Conservation (phyloP, 208 protist species). For the Leishmania guyanensis region DNA sequence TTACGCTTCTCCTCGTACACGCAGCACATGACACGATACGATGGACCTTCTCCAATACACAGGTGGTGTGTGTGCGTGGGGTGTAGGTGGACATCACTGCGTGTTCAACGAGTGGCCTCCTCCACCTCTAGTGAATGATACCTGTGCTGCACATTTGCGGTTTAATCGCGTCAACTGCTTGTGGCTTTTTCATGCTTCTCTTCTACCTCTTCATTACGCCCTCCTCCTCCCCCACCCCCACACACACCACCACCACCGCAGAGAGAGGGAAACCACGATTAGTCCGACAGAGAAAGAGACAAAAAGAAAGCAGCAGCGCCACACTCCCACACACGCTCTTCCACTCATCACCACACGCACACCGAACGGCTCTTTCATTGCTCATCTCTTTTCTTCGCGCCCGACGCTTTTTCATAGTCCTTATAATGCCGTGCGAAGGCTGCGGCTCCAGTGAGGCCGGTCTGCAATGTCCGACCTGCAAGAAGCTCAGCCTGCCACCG, state of each 20-base stretch:
- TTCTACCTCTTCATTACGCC: background rate
- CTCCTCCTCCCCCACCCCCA: background rate
- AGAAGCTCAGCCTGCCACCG: conserved; percentile 87
- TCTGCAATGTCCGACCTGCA: conserved; percentile 92
- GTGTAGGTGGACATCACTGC: background rate
- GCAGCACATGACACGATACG: background rate
- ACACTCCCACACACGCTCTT: background rate
- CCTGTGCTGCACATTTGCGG: background rate
- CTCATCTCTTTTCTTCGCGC: background rate
- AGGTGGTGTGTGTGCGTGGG: background rate
- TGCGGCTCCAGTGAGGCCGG: conserved; percentile 70
- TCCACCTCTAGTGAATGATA: background rate
- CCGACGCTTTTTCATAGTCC: background rate
- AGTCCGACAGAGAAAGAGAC: too few species aligned
- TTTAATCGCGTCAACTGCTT: background rate
- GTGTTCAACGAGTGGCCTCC: background rate
- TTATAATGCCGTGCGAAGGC: conserved; percentile 79
- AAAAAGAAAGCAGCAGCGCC: background rate
- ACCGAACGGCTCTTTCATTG: too few species aligned
- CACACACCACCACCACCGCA: background rate
- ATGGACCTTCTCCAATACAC: background rate
- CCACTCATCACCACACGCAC: background rate
- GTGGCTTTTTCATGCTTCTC: background rate
- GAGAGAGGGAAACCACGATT: background rate
- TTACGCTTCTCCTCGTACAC: background rate